Conservation (phyloP, 495 filamentous ascomycete species). For the Penicillium pulvis region DNA sequence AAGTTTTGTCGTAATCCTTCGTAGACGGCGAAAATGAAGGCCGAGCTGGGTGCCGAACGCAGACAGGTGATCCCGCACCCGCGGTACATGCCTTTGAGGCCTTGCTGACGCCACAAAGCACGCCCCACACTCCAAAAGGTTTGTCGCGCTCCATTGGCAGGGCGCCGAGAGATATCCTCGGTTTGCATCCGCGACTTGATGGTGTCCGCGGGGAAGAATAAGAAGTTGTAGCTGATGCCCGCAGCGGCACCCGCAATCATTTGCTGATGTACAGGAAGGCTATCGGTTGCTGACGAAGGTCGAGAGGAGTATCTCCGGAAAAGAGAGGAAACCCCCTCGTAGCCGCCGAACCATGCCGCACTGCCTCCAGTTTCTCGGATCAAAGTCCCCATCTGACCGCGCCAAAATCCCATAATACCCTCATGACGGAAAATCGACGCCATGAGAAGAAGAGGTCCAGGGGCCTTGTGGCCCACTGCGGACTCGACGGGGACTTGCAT, state of each 20-base stretch:
- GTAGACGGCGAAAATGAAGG: conserved; percentile 93
- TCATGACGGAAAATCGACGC: conserved; percentile 75
- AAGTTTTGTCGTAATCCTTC: conserved; percentile 76
- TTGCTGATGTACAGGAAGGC: conserved; percentile 68
- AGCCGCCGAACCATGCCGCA: conserved; percentile 93
- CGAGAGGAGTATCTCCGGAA: conserved; percentile 51
- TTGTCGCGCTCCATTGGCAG: conserved; percentile 39
- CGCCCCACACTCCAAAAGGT: conserved; percentile 71
- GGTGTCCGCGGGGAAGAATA: conserved; percentile 96
- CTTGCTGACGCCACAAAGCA: conserved; percentile 77
- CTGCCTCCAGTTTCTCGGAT: conserved; percentile 92
- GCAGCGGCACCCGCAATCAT: conserved; percentile 86
- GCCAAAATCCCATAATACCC: conserved; percentile 88
- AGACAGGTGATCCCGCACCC: conserved; percentile 93
- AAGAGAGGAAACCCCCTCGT: conserved; percentile 74
- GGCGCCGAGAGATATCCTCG: conserved; percentile 57
- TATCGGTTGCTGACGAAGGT: conserved; percentile 12
- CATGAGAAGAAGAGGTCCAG: conserved; percentile 64
- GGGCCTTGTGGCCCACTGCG: conserved; percentile 35
- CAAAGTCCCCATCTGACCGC: conserved; percentile 88
- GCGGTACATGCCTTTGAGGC: conserved; percentile 81
- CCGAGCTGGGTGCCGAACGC: conserved; percentile 88
- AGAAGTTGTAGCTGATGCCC: conserved; percentile 91
- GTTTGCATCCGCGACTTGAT: conserved; percentile 98
- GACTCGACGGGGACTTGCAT: conserved; percentile 75